These are phyloP conservation scores for Quercus variabilis DNA, from an alignment of 306 rosid species.

Conservation along the genomic window DNA sequence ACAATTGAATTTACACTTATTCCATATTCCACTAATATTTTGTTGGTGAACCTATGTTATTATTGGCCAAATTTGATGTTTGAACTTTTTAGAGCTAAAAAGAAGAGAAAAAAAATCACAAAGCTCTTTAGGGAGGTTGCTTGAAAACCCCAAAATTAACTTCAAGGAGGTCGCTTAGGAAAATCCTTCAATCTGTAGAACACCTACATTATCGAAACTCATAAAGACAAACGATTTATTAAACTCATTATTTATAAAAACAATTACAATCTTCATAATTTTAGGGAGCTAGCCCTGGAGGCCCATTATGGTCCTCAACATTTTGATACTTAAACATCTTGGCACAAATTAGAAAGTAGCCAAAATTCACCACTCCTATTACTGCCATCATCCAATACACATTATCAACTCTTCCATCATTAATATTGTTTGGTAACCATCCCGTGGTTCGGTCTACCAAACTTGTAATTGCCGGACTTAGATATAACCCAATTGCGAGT, in stretches of 20 bases:
- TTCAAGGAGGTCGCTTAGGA: too few species aligned
- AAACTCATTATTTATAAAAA: not conserved
- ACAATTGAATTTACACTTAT: too few species aligned
- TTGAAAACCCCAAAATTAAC: too few species aligned
- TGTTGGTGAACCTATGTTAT: too few species aligned
- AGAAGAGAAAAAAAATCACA: too few species aligned
- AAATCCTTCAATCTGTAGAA: too few species aligned
- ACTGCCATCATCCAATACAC: conserved; percentile 20
- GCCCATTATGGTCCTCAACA: not conserved
- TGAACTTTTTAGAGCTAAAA: too few species aligned
- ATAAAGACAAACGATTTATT: not conserved
- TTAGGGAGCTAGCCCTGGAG: not conserved
- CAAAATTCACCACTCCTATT: conserved; percentile 17
- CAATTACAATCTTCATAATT: too few species aligned
- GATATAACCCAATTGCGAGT: conserved; percentile 26
- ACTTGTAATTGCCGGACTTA: conserved; percentile 14
- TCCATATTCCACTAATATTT: too few species aligned
- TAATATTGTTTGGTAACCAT: conserved; percentile 29
- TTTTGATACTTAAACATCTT: conserved; percentile 8
- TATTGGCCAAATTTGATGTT: too few species aligned
- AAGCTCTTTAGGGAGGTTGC: too few species aligned
- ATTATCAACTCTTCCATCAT: conserved; percentile 26
- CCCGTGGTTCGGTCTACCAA: not conserved
- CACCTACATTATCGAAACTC: too few species aligned
- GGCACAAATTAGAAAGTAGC: conserved; percentile 25